These are phyloP conservation scores for Sclerotinia nivalis DNA, from an alignment of 2,329 filamentous ascomycete species.

Conservation along the genomic window DNA sequence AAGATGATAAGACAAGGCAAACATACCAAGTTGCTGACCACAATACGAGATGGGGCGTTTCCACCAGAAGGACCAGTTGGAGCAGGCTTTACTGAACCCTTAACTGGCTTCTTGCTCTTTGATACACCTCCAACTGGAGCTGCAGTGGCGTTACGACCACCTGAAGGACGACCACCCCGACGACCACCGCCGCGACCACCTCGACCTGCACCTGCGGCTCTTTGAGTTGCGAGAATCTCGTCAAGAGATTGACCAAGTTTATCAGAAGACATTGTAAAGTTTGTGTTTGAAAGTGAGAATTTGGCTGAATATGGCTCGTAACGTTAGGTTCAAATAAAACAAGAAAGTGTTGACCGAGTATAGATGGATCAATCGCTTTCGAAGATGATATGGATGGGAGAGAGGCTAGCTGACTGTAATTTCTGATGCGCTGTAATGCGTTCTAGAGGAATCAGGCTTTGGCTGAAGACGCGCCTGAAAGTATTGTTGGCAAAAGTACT, in stretches of 20 bases:
- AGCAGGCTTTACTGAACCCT: conserved; percentile 60
- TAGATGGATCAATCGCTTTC: conserved; percentile 31
- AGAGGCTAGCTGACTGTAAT: conserved; percentile 38
- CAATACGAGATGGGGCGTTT: conserved; percentile 72
- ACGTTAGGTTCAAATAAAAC: conserved; percentile 40
- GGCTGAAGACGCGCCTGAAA: conserved; percentile 20
- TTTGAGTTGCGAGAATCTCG: conserved; percentile 79
- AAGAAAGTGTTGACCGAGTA: conserved; percentile 33
- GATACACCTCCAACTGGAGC: conserved; percentile 86
- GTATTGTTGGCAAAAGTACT: conserved; percentile 31
- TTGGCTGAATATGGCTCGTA: conserved; percentile 34
- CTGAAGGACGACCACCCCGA: conserved; percentile 49
- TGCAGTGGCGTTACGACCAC: conserved; percentile 48
- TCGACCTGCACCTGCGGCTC: conserved; percentile 30
- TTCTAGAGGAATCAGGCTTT: conserved; percentile 32
- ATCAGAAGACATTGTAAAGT: conserved; percentile 77
- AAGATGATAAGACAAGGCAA: conserved; percentile 1
- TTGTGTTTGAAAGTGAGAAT: conserved; percentile 33
- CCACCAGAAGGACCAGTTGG: conserved; percentile 63
- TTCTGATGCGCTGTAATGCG: conserved; percentile 34
- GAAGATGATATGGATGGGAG: conserved; percentile 30
- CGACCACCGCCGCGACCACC: conserved; percentile 46
- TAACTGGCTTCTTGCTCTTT: conserved; percentile 63
- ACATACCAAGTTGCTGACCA: conserved; percentile 93
- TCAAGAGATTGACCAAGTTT: conserved; percentile 98